Conservation (phyloP, 441 rosid genomes). For the Brassica balearica region DNA sequence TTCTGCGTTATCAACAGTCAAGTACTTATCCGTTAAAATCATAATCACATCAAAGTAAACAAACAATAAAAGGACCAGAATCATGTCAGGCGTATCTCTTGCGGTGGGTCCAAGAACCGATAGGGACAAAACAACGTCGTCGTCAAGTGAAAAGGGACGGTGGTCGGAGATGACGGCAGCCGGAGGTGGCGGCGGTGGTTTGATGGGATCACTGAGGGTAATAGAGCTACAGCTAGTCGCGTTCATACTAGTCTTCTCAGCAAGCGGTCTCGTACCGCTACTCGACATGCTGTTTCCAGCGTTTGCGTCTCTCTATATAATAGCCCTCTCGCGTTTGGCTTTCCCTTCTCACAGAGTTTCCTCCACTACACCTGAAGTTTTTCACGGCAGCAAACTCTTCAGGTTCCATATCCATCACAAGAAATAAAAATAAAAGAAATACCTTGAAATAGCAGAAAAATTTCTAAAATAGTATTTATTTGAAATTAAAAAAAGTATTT, state of each 20-base stretch:
- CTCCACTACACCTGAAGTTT: conserved; percentile 53
- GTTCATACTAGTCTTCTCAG: conserved; percentile 83
- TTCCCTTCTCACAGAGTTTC: conserved; percentile 61
- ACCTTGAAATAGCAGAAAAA: neutral
- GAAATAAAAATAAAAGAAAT: neutral
- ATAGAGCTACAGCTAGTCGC: conserved; percentile 89
- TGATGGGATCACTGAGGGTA: conserved; percentile 80
- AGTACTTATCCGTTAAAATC: conserved; percentile 18
- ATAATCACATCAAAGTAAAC: conserved; percentile 2
- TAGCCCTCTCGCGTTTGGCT: conserved; percentile 70
- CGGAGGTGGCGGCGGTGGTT: conserved; percentile 53
- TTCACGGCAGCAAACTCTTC: conserved; percentile 66
- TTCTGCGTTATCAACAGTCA: conserved; percentile 16
- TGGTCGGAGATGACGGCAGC: conserved; percentile 43
- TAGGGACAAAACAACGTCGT: conserved; percentile 39
- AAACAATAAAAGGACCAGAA: neutral
- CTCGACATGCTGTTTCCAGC: conserved; percentile 82
- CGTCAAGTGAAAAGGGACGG: conserved; percentile 46
- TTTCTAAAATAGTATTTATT: neutral
- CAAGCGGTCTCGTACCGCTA: conserved; percentile 85
- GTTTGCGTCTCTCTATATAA: conserved; percentile 68
- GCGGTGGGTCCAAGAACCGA: conserved; percentile 60
- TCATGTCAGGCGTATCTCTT: conserved; percentile 83
- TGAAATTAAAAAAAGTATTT: neutral
- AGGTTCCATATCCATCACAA: conserved; percentile 34